Conservation (phyloP, 2,329 filamentous ascomycete species). For the Colletotrichum gigasporum region DNA sequence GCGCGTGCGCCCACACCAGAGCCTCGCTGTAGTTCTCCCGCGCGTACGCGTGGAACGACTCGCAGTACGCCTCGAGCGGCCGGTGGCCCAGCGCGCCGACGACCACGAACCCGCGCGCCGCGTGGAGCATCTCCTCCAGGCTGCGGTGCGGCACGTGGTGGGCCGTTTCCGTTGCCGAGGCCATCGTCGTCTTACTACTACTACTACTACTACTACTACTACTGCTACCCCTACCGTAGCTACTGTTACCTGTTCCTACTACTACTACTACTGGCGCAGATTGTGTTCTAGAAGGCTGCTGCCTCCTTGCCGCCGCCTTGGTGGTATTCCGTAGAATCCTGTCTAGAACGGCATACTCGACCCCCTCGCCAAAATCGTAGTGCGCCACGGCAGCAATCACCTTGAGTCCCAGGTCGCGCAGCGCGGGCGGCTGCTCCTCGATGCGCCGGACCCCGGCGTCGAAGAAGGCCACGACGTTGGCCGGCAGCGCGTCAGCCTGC, state of each 20-base stretch:
- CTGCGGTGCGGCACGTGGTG: no score
- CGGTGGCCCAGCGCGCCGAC: no score
- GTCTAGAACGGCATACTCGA: not conserved
- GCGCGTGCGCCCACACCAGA: not conserved
- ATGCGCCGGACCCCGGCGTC: not conserved
- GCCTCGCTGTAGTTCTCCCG: not conserved
- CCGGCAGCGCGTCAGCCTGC: not conserved
- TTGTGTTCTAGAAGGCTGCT: no score
- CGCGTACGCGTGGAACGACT: not conserved
- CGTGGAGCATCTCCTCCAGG: not conserved
- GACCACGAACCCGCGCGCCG: not conserved
- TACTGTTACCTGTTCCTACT: no score
- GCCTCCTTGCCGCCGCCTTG: not conserved
- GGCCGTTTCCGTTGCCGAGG: no score
- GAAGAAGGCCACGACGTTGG: not conserved
- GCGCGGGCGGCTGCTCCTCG: not conserved
- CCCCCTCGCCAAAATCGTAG: not conserved
- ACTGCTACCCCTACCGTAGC: no score
- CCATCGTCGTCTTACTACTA: no score
- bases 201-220: no score
- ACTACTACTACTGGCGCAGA: no score
- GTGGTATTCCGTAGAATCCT: not conserved
- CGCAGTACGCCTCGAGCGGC: no score
- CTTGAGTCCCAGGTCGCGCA: not conserved
- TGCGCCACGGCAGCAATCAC: not conserved